These are phyloP conservation scores for Neoboletus subvelutipes DNA, from an alignment of 768 basidiomycete species.

Conservation along the genomic window DNA sequence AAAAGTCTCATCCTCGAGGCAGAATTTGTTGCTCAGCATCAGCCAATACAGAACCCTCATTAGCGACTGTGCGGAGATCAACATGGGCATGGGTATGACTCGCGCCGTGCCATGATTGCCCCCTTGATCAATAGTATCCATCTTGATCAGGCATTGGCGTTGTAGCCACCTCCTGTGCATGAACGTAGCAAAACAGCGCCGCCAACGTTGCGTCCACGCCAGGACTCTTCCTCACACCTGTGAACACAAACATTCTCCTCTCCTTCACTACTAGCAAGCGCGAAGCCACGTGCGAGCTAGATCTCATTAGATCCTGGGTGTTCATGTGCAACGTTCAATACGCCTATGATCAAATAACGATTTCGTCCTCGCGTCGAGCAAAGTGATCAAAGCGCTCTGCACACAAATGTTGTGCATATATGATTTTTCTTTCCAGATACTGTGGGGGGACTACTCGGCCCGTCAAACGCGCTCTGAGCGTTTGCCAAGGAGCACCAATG, in stretches of 20 bases:
- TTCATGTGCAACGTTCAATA: not conserved
- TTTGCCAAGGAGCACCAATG: not conserved
- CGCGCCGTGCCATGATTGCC: not conserved
- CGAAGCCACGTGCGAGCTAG: not conserved
- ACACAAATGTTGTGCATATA: not conserved
- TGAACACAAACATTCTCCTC: not conserved
- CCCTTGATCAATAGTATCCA: not conserved
- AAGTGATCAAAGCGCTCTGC: not conserved
- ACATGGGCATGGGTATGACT: not conserved
- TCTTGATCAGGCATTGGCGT: too few species aligned
- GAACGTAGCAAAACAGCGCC: not conserved
- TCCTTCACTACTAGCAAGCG: not conserved
- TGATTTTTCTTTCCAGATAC: not conserved
- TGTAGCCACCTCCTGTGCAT: not conserved
- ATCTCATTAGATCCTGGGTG: not conserved
- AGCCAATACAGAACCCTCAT: not conserved
- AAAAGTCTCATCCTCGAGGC: not conserved
- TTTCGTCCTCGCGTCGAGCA: not conserved
- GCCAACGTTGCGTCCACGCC: not conserved
- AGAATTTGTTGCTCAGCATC: not conserved
- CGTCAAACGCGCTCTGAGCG: not conserved
- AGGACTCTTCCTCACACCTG: not conserved
- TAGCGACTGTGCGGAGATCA: not conserved
- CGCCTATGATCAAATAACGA: not conserved
- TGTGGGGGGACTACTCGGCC: not conserved